phyloP scores from a whole-genome alignment of 2,329 filamentous ascomycete species.

The Penicillium sumatraense region DNA sequence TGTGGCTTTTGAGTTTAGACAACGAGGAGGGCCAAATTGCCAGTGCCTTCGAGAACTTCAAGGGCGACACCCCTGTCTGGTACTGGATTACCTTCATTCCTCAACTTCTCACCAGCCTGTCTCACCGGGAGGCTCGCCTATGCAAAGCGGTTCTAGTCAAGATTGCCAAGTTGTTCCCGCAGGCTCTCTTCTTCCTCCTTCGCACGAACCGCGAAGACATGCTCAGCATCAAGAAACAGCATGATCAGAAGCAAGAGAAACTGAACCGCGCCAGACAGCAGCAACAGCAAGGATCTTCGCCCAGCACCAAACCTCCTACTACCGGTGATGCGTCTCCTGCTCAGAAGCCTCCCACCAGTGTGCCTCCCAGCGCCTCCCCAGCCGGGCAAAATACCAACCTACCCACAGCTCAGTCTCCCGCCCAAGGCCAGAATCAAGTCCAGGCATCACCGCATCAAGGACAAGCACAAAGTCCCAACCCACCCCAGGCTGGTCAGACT shows the following conservation, averaged over 20 bases:
- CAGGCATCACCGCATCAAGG: conserved; percentile 24
- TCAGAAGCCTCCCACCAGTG: conserved; percentile 54
- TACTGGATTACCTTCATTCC: conserved; percentile 99
- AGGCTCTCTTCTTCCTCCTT: conserved; percentile 93
- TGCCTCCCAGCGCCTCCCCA: conserved; percentile 32
- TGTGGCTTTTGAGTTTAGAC: conserved; percentile 95
- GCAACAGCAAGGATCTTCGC: conserved; percentile 45
- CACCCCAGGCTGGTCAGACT: conserved; percentile 23
- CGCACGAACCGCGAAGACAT: conserved; percentile 94
- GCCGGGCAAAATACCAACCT: conserved; percentile 27
- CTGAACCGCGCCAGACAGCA: conserved; percentile 66
- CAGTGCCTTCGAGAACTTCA: conserved; percentile 90
- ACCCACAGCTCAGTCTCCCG: conserved; percentile 31
- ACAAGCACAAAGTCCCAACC: conserved; percentile 14
- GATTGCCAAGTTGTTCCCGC: conserved; percentile 94
- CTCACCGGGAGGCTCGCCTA: conserved; percentile 86
- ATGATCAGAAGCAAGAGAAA: conserved; percentile 68
- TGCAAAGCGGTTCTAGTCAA: conserved; percentile 86
- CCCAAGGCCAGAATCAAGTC: too few relatives aligned
- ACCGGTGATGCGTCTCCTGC: conserved; percentile 49
- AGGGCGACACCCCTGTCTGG: conserved; percentile 96
- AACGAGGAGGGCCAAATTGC: conserved; percentile 83
- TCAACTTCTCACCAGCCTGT: conserved; percentile 88
- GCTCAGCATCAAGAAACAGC: conserved; percentile 85
- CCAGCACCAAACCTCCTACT: conserved; percentile 41